phyloP scores from a whole-genome alignment of 257 asterid genomes.

The Fraxinus excelsior region DNA sequence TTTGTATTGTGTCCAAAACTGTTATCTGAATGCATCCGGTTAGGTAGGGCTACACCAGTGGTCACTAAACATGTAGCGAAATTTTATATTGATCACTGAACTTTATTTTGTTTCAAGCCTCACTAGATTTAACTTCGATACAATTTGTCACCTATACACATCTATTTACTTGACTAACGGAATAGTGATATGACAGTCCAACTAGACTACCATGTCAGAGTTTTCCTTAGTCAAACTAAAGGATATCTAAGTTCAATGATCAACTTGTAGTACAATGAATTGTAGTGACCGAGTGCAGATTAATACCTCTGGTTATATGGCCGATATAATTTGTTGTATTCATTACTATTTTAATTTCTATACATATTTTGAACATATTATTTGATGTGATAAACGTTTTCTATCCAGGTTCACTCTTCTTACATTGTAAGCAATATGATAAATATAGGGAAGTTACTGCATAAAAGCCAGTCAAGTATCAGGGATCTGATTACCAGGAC shows the following conservation, averaged over 20 bases:
- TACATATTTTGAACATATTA: not conserved
- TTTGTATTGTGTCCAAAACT: not conserved
- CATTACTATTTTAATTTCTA: not conserved
- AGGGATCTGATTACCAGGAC: slow-evolving; percentile 54
- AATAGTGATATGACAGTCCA: too few species aligned
- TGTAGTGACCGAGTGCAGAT: not conserved
- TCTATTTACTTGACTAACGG: not conserved
- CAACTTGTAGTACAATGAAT: slow-evolving; percentile 30
- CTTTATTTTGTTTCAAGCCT: not conserved
- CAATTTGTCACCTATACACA: not conserved
- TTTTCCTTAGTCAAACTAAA: too few species aligned
- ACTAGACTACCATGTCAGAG: too few species aligned
- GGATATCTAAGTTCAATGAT: too few species aligned
- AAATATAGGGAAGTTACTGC: not conserved
- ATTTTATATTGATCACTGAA: too few species aligned
- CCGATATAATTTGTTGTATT: not conserved
- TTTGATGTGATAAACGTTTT: not conserved
- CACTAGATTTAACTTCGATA: not conserved
- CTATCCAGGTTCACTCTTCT: not conserved
- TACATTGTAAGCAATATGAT: not conserved
- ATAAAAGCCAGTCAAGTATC: slow-evolving; percentile 52
- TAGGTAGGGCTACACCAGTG: too few species aligned
- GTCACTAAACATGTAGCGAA: not conserved
- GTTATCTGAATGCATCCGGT: too few species aligned
- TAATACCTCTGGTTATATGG: not conserved